Percentiles rank a stretch among this genome's conserved stretches.
Evolutionary conservation across 306 rosid species (phyloP).

Genomic region (Potentilla sterilis): DNA sequence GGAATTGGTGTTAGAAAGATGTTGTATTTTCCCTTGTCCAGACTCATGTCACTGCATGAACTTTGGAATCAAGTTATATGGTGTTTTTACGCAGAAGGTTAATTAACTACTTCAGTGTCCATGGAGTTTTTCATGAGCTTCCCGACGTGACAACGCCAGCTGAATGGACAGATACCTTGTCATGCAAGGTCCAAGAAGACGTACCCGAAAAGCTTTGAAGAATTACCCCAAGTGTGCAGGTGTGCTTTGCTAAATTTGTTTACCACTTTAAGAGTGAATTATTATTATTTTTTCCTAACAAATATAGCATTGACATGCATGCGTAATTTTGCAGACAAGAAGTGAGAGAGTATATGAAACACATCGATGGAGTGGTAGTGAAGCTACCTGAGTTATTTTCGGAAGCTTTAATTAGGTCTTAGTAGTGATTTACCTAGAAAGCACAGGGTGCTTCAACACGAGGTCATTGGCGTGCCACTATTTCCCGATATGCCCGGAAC

Average conservation of each 20-base stretch:
- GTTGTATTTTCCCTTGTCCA: neutral
- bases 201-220: neutral
- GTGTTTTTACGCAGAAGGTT: slow-evolving; percentile 17
- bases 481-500: slow-evolving; percentile 30
- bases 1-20: neutral
- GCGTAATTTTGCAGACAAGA: slow-evolving; percentile 8
- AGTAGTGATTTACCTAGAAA: slow-evolving; percentile 17
- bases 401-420: slow-evolving; percentile 31
- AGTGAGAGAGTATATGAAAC: slow-evolving; percentile 15
- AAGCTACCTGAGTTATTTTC: slow-evolving; percentile 13
- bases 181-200: slow-evolving; percentile 10
- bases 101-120: slow-evolving; percentile 33
- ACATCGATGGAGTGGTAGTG: neutral
- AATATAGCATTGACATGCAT: neutral
- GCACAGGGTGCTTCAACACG: slow-evolving; percentile 19
- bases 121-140: slow-evolving; percentile 38
- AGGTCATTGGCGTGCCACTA: slow-evolving; percentile 22
- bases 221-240: slow-evolving; percentile 31
- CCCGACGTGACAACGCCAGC: slow-evolving; percentile 14
- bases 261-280: neutral
- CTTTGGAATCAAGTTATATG: neutral
- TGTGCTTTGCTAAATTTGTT: neutral
- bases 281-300: neutral
- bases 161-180: slow-evolving; percentile 34
- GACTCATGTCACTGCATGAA: no score